Conservation (phyloP, 164 flowering plant genomes). For the Kalanchoe fedtschenkoi region DNA sequence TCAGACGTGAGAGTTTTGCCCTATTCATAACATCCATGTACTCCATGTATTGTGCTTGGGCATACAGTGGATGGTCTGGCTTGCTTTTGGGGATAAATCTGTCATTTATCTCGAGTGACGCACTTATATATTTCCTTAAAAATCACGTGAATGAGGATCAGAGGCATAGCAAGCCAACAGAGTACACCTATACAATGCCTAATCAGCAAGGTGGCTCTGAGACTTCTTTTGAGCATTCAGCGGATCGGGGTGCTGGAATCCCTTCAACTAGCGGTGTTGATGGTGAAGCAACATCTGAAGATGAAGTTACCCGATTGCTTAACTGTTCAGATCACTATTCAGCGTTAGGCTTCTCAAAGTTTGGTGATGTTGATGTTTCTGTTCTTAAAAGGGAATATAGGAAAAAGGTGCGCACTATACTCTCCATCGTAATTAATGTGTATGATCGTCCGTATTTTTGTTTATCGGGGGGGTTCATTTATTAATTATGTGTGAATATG, state of each 20-base stretch:
- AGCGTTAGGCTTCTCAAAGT: conserved; percentile 71
- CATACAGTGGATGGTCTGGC: conserved; percentile 80
- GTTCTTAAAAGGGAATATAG: conserved; percentile 76
- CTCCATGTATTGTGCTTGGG: conserved; percentile 69
- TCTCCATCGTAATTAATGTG: not conserved
- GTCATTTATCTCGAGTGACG: conserved; percentile 85
- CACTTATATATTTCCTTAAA: conserved; percentile 56
- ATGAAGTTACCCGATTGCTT: conserved; percentile 77
- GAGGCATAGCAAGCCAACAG: conserved; percentile 25
- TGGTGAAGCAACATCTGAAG: conserved; percentile 74
- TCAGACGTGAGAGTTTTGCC: conserved; percentile 55
- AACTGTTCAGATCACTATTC: conserved; percentile 84
- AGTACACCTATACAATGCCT: conserved; percentile 34
- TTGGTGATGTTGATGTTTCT: conserved; percentile 54
- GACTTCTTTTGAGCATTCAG: conserved; percentile 27
- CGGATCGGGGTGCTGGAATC: conserved; percentile 55
- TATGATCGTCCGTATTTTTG: not conserved
- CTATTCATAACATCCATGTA: conserved; percentile 55
- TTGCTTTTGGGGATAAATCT: conserved; percentile 62
- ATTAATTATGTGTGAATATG: not conserved
- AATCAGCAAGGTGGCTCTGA: conserved; percentile 34
- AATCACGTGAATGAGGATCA: conserved; percentile 42
- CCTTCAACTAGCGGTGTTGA: conserved; percentile 89
- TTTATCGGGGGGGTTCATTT: not conserved
- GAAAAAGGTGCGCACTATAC: conserved; percentile 49